Base-by-base conservation (phyloP, 805 yeast genomes). In the Ogataea henricii region DNA sequence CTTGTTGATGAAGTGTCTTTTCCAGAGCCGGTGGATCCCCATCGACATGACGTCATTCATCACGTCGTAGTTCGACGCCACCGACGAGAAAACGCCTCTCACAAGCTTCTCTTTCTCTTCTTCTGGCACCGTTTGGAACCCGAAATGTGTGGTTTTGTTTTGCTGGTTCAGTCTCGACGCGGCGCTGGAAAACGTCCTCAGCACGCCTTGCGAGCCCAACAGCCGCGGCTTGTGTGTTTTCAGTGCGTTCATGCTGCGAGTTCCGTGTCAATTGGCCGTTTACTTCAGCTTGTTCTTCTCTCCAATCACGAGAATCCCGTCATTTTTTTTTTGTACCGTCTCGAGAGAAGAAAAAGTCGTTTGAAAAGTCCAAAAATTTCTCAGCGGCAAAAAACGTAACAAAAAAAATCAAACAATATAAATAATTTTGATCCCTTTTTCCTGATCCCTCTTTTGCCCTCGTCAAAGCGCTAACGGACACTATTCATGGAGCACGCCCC, bases 11-110 rank as follows among this genome's bases (percentile, higher is more conserved):
- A 94, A 86, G 63, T 91, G 96, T 62, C 80, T 82, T 65, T 94
- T 94, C 99, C 99, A 94, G 39, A 92, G 72, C 60, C 99, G 78
- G 67, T 94, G 99, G 40, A 94, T 78, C 35, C 99, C 99, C 66
- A 91, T 67, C 6, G 97, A 89, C 99, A 94, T 94, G 37, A 89
- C 96, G 70, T 94, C 99, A 71, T 94, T 94, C 99, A 94, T 94
- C 43, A 89, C 76, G 70, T 94, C 99, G 67, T 94, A 94, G 47
- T 83, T 90, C 29, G 90, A 81, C 3, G 99, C 99, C 33, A 94
- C 99, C 4, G 95, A 87, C 5, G 96, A 87, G 67, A 94, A 94
- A 22, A 94, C 98, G 21, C 85, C 84, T 41, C 88, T 86, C 22
- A 87, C 96, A 41, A 89, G 68, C 57, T 83, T 79, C 65, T 92